phyloP scores from a whole-genome alignment of 768 basidiomycete species.

The Bullera alba region DNA sequence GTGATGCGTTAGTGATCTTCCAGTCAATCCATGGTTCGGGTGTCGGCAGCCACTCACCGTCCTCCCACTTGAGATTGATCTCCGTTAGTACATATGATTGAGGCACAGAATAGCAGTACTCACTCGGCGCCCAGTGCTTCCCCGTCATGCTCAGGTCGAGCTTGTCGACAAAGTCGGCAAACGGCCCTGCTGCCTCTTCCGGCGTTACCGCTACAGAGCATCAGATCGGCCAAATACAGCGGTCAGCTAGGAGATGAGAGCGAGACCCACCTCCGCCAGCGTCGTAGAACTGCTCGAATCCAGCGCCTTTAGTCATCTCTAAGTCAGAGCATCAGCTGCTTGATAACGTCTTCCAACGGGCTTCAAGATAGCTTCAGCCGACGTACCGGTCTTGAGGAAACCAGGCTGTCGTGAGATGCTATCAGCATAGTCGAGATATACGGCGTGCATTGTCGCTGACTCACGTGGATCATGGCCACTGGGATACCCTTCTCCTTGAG shows the following conservation, averaged over 20 bases:
- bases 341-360: not conserved
- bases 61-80: slow-evolving; percentile 14
- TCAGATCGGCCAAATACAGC: not conserved
- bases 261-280: slow-evolving; percentile 48
- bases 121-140: slow-evolving; percentile 51
- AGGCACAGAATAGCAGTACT: slow-evolving; percentile 5
- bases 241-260: not conserved
- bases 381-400: slow-evolving; percentile 51
- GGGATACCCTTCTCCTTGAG: slow-evolving; percentile 48
- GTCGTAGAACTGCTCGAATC: slow-evolving; percentile 51
- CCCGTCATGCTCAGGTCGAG: slow-evolving; percentile 47
- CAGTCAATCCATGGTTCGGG: not conserved
- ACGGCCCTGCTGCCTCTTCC: slow-evolving; percentile 48
- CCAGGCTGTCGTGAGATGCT: slow-evolving; percentile 46
- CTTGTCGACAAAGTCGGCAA: slow-evolving; percentile 47
- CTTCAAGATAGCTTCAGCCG: too few relatives aligned
- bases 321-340: not conserved
- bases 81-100: not conserved
- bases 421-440: not conserved
- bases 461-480: slow-evolving; percentile 51
- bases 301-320: slow-evolving; percentile 50
- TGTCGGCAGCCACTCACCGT: slow-evolving; percentile 1
- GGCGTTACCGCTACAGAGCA: slow-evolving; percentile 50
- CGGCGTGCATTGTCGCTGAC: slow-evolving; percentile 24
- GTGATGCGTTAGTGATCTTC: not conserved